Percentiles rank a stretch among this genome's conserved stretches.
phyloP scores from a whole-genome alignment of 441 rosid species.

The Jatropha podagrica region DNA sequence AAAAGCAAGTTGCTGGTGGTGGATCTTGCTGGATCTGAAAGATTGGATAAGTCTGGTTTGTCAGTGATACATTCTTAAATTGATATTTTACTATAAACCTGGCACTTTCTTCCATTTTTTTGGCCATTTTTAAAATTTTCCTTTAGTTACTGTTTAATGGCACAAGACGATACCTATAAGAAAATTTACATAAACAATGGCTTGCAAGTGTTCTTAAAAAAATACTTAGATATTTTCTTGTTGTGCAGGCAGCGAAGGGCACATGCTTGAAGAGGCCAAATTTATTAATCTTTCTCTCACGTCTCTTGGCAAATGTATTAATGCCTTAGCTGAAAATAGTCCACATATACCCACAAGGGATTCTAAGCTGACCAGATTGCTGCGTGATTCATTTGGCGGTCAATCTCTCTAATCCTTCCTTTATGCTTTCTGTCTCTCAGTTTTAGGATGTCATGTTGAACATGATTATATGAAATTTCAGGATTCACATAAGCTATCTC shows the following conservation, averaged over 20 bases:
- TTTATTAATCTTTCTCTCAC: constrained; percentile 89
- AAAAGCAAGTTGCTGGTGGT: constrained; percentile 88
- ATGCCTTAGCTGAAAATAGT: constrained; percentile 93
- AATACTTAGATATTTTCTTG: constrained; percentile 8
- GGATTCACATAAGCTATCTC: background rate
- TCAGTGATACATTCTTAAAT: background rate
- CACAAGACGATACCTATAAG: background rate
- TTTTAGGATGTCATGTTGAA: background rate
- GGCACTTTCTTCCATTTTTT: background rate
- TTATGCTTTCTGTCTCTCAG: background rate
- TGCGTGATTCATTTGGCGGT: constrained; percentile 97
- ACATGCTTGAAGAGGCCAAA: constrained; percentile 88
- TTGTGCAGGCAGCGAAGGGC: constrained; percentile 79
- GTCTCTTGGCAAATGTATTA: constrained; percentile 90
- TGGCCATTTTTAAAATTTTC: background rate
- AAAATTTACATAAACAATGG: background rate
- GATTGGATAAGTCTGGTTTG: constrained; percentile 88
- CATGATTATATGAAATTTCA: background rate
- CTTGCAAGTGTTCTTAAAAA: background rate
- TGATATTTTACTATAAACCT: constrained; percentile 10
- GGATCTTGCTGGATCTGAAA: constrained; percentile 98
- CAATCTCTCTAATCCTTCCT: constrained; percentile 15
- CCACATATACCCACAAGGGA: constrained; percentile 90
- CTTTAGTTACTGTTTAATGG: background rate
- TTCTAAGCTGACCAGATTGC: constrained; percentile 86